Base-by-base conservation (phyloP, 2,329 filamentous ascomycete genomes). In the Tolypocladium album region DNA sequence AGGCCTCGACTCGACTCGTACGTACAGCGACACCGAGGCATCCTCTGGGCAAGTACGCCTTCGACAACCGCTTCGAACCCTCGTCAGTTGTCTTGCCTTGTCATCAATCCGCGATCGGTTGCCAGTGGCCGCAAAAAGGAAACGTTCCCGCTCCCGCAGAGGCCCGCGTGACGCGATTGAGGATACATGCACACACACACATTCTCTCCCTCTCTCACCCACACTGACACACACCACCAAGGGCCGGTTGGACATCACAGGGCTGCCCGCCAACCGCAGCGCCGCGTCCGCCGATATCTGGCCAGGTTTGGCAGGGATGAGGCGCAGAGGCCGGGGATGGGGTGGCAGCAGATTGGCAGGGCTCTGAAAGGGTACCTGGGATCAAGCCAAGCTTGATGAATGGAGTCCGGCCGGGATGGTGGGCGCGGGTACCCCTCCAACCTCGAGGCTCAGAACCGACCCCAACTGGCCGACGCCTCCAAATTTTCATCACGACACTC, bases 401-500 rank as follows among this genome's bases (percentile, higher is more conserved):
- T 45, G 50, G 50, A 36, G 39, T 22, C 5, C 8, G 50, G 36
- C 47, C n/a, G 11, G 38, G 27, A 27, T 45, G 50, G 31, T 53
- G 50, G 50, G 39, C n/a, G 58, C 58, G 50, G 52, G 31, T 55
- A 40, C 58, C 39, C 53, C 59, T 43, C 59, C 40, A 56, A 24
- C 39, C 34, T 40, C 52, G 20, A 55, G 12, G 12, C 13, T 53
- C 52, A 45, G 56, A 39, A 24, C n/a, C 60, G 36, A 61, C 60
- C 52, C 60, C 60, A 61, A 59, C 52, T 55, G 55, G 24, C 13
- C 9, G 43, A 15, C 55, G 43, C 60, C 59, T 60, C 58, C 58
- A 61, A 59, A 40, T 59, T 55, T 59, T 58, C 60, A 59, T 63
- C 57, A 40, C 56, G n/a, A 40, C 58, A 60, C 62, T 34, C 58